Base-by-base conservation (phyloP, 495 filamentous ascomycete species). In the Chaetomidium leptoderma region DNA sequence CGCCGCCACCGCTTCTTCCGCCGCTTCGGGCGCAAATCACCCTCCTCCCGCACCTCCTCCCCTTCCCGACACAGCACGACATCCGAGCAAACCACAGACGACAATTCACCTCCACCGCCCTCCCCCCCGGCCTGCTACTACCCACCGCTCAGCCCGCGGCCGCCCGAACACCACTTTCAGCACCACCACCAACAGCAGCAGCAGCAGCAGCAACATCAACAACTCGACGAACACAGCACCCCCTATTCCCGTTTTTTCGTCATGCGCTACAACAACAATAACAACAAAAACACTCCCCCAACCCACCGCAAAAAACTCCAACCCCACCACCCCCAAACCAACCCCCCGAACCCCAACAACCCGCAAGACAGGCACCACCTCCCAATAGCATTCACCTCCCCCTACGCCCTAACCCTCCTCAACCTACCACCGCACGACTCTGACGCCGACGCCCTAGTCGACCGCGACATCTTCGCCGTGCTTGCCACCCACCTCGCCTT, bases 201-300 rank as follows among this genome's bases (percentile, higher is more conserved):
- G 43, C 21, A 40, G 21, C 36, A 13, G 26, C 6, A 35, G 40
- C 16, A 54, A n/a, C n/a, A n/a, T 24, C 17, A 53, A 6, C 21
- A 39, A 35, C 24, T 42, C 2, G 58, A 63, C 42, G 48, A 57
- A 19, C 51, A 53, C 30, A 65, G 58, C 55, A 70, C 67, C 11
- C 76, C 78, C 3, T 84, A 84, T 64, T 77, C 78, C 4, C 77
- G 75, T 58, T 74, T 81, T 53, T 58, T 69, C 24, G 62, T 69
- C 33, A 55, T 72, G 50, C 57, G 57, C 29, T 68, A 61, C 30
- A 13, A 30, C 27, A 13, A 26, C 40, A 7, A 27, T 32, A 16
- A 23, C 40, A 6, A 3, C 37, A 0, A 23, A n/a, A n/a, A n/a
- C n/a, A n/a, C n/a, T n/a, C n/a, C 13, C 32, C 29, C 39, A 16